Evolutionary conservation across 2,329 filamentous ascomycete genomes (phyloP).

Genomic region (Knufia fluminis): DNA sequence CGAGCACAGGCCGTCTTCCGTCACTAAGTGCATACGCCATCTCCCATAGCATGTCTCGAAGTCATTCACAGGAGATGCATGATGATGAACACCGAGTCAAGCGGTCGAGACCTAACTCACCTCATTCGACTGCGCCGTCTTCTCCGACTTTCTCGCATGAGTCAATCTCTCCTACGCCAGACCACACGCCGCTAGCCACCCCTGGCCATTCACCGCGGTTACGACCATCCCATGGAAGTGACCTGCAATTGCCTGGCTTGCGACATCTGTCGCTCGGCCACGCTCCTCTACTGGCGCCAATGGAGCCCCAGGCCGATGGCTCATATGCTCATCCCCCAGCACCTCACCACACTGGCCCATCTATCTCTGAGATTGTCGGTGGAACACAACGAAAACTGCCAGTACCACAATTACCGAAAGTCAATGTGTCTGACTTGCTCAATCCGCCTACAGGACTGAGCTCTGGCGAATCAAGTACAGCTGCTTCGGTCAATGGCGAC

Average conservation of each 20-base stretch:
- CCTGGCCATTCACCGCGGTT: constrained; percentile 90
- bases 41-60: constrained; percentile 77
- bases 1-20: constrained; percentile 54
- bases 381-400: constrained; percentile 84
- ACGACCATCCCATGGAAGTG: constrained; percentile 59
- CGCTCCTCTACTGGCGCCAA: constrained; percentile 58
- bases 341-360: constrained; percentile 56
- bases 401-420: constrained; percentile 78
- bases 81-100: constrained; percentile 70
- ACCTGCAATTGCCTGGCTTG: constrained; percentile 78
- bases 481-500: constrained; percentile 66
- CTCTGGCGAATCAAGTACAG: constrained; percentile 68
- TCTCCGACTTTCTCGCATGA: constrained; percentile 96
- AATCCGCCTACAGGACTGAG: constrained; percentile 57
- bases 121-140: constrained; percentile 88
- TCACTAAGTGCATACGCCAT: constrained; percentile 69
- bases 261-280: constrained; percentile 61
- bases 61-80: constrained; percentile 53
- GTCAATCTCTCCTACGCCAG: constrained; percentile 87
- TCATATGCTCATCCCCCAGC: constrained; percentile 48
- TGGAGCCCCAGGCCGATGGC: constrained; percentile 57
- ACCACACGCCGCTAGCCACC: constrained; percentile 96
- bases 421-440: constrained; percentile 76
- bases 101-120: constrained; percentile 84
- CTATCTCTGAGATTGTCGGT: constrained; percentile 89